These are phyloP conservation scores for Termitomyces sp. DNA, from an alignment of 1,284 basidiomycete species.

Conservation along the genomic window DNA sequence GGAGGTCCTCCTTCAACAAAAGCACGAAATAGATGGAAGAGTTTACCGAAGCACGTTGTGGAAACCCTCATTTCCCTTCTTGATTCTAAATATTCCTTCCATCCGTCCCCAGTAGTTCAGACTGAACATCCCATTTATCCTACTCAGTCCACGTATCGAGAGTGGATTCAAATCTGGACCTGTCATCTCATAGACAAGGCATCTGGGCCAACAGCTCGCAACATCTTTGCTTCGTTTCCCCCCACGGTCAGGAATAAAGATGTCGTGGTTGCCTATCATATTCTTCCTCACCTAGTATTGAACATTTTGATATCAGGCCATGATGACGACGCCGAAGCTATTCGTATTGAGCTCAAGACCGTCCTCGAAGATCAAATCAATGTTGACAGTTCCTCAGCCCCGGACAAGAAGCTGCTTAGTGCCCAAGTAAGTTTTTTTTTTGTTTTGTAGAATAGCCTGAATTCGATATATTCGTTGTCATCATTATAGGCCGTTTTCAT, in stretches of 20 bases:
- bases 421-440: slow-evolving; percentile 66
- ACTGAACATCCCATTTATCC: slow-evolving; percentile 75
- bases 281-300: slow-evolving; percentile 90
- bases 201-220: slow-evolving; percentile 50
- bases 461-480: not conserved
- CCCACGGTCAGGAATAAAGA: slow-evolving; percentile 84
- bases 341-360: slow-evolving; percentile 74
- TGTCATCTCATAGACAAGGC: slow-evolving; percentile 74
- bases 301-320: slow-evolving; percentile 80
- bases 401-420: slow-evolving; percentile 79
- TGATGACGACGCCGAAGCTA: slow-evolving; percentile 55
- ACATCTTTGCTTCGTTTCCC: slow-evolving; percentile 79
- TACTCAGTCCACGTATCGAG: slow-evolving; percentile 76
- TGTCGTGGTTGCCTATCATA: slow-evolving; percentile 83
- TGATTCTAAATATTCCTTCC: slow-evolving; percentile 62
- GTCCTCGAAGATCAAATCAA: slow-evolving; percentile 89
- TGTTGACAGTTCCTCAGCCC: slow-evolving; percentile 46
- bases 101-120: slow-evolving; percentile 30
- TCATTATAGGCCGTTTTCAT: slow-evolving; percentile 78
- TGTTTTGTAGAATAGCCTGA: not conserved
- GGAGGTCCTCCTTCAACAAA: slow-evolving; percentile 55
- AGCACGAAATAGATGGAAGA: slow-evolving; percentile 72
- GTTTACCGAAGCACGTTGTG: slow-evolving; percentile 77
- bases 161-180: slow-evolving; percentile 95
- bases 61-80: slow-evolving; percentile 90